Percentiles rank a stretch among this genome's conserved stretches.
These are phyloP conservation scores for Aciculoconidium aculeatum DNA, from an alignment of 805 yeast genomes.

Conservation along the genomic window DNA sequence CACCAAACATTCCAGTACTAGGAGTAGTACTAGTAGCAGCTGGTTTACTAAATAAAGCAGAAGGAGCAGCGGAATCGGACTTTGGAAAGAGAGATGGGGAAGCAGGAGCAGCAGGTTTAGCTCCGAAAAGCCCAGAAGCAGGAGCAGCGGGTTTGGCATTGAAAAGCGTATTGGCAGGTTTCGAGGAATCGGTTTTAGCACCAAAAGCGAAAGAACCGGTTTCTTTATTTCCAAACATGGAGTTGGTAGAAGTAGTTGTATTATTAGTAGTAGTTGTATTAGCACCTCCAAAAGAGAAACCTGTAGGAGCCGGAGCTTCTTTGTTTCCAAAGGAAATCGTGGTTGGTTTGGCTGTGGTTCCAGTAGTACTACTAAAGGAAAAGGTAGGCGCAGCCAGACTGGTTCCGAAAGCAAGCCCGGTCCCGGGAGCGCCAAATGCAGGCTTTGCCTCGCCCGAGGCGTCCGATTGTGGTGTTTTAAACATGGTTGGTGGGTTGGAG, in stretches of 20 bases:
- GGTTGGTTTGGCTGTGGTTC: background rate
- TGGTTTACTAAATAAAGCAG: constrained; percentile 1
- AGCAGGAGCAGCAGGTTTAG: constrained; percentile 2
- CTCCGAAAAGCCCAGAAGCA: constrained; percentile 6
- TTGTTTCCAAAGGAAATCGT: constrained; percentile 1
- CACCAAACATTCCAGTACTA: constrained; percentile 6
- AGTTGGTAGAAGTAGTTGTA: constrained; percentile 1
- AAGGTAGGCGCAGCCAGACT: background rate
- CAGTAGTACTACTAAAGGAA: constrained; percentile 2
- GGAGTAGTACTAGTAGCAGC: constrained; percentile 1
- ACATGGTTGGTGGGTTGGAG: too few species aligned
- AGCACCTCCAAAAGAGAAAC: background rate
- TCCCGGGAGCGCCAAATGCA: background rate
- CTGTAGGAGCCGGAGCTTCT: background rate
- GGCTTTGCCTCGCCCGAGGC: too few species aligned
- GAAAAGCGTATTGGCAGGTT: background rate
- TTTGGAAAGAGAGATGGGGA: too few species aligned
- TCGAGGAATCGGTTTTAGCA: too few species aligned
- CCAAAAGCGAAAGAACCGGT: background rate
- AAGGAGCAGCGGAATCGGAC: constrained; percentile 1
- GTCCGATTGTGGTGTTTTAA: too few species aligned
- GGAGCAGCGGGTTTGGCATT: constrained; percentile 4
- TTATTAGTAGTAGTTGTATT: background rate
- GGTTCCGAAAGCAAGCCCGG: background rate
- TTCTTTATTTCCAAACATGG: constrained; percentile 2